Evolutionary conservation across 331 rosid genomes (phyloP), one percentile per base, ranked within the genome.

Genomic region (Prunus yedoensis): DNA sequence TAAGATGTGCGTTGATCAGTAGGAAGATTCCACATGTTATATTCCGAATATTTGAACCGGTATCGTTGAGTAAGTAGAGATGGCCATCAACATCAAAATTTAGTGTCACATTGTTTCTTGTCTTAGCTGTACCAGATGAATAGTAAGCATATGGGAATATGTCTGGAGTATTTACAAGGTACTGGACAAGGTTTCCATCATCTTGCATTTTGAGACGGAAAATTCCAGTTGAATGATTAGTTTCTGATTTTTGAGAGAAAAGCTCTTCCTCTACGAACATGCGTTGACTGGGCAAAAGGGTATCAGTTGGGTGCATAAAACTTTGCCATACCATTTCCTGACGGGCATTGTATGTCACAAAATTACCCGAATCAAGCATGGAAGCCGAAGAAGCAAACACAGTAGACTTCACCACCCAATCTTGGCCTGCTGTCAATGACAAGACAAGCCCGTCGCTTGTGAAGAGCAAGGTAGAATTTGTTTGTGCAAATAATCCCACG

Each of bases 341-440:
- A 43, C 45, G 0, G 0, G 63, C 14, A 21, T 70, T 14, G 50
- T 38, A 46, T 1, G 76, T 57, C 47, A 81, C 78, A 38, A 81
- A 81, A 56, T 81, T 76, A n/a, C 81, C 81, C 0, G 77, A 47
- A 61, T 90, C 81, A 65, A 74, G 89, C 85, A 88, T 82, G 64
- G 87, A 88, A 62, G 93, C 91, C 12, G 59, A 91, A 43, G 68
- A 69, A 77, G 35, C 35, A 32, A 1, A 32, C 4, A 32, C 5
- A 5, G 35, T 32, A 32, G 35, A 32, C 35, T 32, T 32, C 35
- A 32, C 35, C 5, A 32, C 35, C 35, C 35, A 32, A 32, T 32
- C 35, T 32, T 32, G 5, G 35, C 35, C 5, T 32, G 35, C 5
- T 32, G 4, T 32, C 1, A 0, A 32, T 32, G 35, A 32, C 35